phyloP scores from a whole-genome alignment of 75 land plant species.

The Pseudotsuga menziesii region DNA sequence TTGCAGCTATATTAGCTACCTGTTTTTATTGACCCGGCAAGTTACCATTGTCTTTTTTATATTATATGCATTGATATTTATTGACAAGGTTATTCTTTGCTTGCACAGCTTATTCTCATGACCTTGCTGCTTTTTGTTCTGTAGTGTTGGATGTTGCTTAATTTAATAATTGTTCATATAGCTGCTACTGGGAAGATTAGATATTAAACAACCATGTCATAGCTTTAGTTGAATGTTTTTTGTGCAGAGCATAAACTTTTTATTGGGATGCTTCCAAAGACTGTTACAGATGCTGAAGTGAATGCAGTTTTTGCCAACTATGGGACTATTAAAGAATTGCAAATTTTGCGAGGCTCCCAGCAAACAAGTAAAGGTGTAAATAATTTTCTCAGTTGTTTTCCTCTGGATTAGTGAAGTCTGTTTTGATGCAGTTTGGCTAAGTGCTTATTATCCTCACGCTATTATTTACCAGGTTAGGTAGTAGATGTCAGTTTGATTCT shows the following conservation, averaged over 20 bases:
- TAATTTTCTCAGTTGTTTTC: neutral
- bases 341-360: constrained; percentile 85
- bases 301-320: constrained; percentile 58
- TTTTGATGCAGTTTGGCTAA: neutral
- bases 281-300: constrained; percentile 77
- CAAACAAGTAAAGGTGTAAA: constrained; percentile 84
- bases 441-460: neutral
- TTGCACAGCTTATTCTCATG: neutral
- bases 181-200: neutral
- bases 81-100: neutral
- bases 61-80: neutral
- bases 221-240: neutral
- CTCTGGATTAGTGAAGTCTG: neutral
- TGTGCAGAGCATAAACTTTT: constrained; percentile 92
- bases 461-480: neutral
- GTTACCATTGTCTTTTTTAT: too few relatives aligned
- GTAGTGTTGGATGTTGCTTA: neutral
- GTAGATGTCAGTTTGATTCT: neutral
- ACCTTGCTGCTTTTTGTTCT: neutral
- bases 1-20: too few relatives aligned
- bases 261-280: constrained; percentile 95
- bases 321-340: constrained; percentile 84
- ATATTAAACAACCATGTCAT: neutral
- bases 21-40: too few relatives aligned
- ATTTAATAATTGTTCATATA: neutral